A percentile compares a stretch with the other conserved stretches of the same genome.
Evolutionary conservation across 352 stramenopile genomes (phyloP).

Genomic region (Phytophthora aleatoria): DNA sequence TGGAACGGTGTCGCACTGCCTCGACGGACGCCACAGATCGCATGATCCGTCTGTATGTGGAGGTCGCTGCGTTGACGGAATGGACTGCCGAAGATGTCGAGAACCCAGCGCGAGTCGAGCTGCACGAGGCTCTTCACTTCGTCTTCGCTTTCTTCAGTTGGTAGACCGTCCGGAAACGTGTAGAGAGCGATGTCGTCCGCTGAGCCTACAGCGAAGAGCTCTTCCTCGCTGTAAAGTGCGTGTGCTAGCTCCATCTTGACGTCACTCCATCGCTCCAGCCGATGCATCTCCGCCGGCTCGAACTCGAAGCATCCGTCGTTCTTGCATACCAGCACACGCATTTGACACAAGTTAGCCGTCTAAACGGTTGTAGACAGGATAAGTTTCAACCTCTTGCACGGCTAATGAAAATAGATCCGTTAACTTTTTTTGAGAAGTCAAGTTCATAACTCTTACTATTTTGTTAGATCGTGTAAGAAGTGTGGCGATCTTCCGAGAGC

Average conservation of each 20-base stretch:
- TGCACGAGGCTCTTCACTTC: slow-evolving; percentile 31
- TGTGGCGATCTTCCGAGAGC: slow-evolving; percentile 14
- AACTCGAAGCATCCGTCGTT: slow-evolving; percentile 84
- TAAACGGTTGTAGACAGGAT: neutral
- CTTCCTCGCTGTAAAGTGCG: slow-evolving; percentile 72
- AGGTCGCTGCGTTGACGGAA: slow-evolving; percentile 56
- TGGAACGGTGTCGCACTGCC: slow-evolving; percentile 21
- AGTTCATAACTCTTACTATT: no score
- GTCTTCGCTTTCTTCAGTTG: slow-evolving; percentile 35
- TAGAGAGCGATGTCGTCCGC: slow-evolving; percentile 66
- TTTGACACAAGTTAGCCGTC: slow-evolving; percentile 9
- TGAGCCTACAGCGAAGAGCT: slow-evolving; percentile 69
- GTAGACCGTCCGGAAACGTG: slow-evolving; percentile 44
- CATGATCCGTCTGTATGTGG: slow-evolving; percentile 60
- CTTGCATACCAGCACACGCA: slow-evolving; percentile 77
- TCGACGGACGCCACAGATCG: slow-evolving; percentile 52
- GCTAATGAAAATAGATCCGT: no score
- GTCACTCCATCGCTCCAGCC: slow-evolving; percentile 39
- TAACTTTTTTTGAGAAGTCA: no score
- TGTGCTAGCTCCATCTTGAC: slow-evolving; percentile 66
- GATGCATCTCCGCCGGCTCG: slow-evolving; percentile 42
- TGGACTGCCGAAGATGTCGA: slow-evolving; percentile 76
- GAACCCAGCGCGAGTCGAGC: slow-evolving; percentile 66
- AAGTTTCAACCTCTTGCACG: neutral
- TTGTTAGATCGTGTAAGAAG: slow-evolving; percentile 17